Percentiles rank a stretch among this genome's conserved stretches.
These are phyloP conservation scores for Eudorina sp. DNA, from an alignment of 139 green algal species.

Conservation along the genomic window DNA sequence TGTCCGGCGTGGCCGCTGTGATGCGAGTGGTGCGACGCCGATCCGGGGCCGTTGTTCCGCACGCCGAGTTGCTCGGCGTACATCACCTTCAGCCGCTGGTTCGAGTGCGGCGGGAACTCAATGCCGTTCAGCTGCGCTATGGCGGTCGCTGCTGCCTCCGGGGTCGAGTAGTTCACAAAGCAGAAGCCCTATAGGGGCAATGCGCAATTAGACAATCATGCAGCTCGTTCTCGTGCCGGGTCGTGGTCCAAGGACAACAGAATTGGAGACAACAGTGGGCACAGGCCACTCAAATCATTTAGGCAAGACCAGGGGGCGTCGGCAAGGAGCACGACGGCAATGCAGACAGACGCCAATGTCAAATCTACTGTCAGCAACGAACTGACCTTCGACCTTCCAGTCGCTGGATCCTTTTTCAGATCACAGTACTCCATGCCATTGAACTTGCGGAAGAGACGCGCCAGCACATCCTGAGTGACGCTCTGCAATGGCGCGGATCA, in stretches of 20 bases:
- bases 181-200: conserved; percentile 85
- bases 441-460: conserved; percentile 82
- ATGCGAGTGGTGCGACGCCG: background rate
- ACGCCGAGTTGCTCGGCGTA: conserved; percentile 67
- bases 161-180: conserved; percentile 91
- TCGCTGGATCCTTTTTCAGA: conserved; percentile 86
- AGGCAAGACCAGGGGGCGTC: no score
- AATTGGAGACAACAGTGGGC: no score
- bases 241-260: no score
- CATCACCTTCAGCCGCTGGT: conserved; percentile 86
- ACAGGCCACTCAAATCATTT: background rate
- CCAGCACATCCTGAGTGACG: conserved; percentile 81
- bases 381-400: conserved; percentile 76
- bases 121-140: conserved; percentile 86
- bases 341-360: no score
- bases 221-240: no score
- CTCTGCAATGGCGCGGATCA: conserved; percentile 55
- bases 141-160: conserved; percentile 76
- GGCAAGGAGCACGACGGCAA: no score
- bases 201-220: no score
- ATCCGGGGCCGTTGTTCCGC: conserved; percentile 17
- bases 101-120: conserved; percentile 85
- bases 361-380: no score
- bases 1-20: background rate
- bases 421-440: conserved; percentile 93